These are phyloP conservation scores for Penicillium concentricum DNA, from an alignment of 2,329 filamentous ascomycete genomes.

Conservation along the genomic window DNA sequence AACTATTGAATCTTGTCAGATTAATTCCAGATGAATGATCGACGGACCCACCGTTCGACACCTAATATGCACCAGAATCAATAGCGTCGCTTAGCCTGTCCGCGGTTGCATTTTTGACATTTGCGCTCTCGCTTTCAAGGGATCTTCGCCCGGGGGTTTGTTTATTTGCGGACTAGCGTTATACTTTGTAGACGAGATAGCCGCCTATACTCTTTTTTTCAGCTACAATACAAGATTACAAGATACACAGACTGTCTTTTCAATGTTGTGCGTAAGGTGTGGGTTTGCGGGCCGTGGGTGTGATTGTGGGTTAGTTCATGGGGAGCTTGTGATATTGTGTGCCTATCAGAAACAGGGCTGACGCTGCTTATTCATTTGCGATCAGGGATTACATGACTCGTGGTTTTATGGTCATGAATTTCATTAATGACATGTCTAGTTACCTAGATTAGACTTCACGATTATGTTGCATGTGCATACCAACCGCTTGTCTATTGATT, in stretches of 20 bases:
- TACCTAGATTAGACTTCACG: not conserved
- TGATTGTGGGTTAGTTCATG: not conserved
- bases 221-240: not conserved
- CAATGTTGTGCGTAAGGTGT: not conserved
- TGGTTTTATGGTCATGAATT: not conserved
- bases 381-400: not conserved
- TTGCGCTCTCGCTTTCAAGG: constrained; percentile 4
- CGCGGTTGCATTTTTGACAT: constrained; percentile 3
- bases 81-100: constrained; percentile 15
- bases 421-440: not conserved
- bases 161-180: not conserved
- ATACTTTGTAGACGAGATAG: not conserved
- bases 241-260: not conserved
- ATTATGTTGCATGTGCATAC: not conserved
- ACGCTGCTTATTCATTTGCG: not conserved
- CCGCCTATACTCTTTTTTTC: not conserved
- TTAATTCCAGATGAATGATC: constrained; percentile 11
- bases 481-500: not conserved
- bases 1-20: constrained; percentile 21
- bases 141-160: constrained; percentile 10
- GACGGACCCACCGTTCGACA: constrained; percentile 17
- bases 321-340: not conserved
- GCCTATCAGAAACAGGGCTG: not conserved
- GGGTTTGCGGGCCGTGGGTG: not conserved
- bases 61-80: constrained; percentile 11